phyloP scores from a whole-genome alignment of 371 early-diverging fungal genomes.

The Mortierella polycephala region DNA sequence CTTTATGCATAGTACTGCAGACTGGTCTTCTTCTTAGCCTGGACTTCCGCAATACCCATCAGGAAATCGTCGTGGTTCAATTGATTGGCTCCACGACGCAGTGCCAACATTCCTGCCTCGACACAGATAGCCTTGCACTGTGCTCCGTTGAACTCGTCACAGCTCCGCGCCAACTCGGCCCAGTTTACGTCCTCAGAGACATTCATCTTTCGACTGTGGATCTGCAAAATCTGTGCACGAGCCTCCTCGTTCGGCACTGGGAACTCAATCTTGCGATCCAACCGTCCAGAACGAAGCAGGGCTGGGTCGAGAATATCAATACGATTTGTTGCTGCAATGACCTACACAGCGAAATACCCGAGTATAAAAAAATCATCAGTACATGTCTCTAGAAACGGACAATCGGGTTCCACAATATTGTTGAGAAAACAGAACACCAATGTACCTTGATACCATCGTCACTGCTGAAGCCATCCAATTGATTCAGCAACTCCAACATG shows the following conservation, averaged over 20 bases:
- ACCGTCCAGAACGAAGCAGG: constrained; percentile 97
- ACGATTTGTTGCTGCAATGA: constrained; percentile 99
- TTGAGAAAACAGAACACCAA: too few relatives aligned
- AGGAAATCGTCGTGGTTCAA: constrained; percentile 99
- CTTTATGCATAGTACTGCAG: constrained; percentile 93
- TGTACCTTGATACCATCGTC: constrained; percentile 96
- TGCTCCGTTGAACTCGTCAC: constrained; percentile 99
- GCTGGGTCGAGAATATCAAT: constrained; percentile 99
- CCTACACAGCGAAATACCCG: constrained; percentile 53
- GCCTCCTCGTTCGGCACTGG: constrained; percentile 99
- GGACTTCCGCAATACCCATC: constrained; percentile 98
- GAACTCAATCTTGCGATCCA: constrained; percentile 99
- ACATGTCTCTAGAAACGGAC: too few relatives aligned
- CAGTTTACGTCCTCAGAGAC: constrained; percentile 97
- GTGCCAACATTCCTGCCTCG: constrained; percentile 99
- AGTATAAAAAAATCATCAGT: not conserved
- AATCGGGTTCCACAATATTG: too few relatives aligned
- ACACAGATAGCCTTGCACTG: constrained; percentile 99
- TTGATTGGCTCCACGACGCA: constrained; percentile 91
- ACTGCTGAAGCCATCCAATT: constrained; percentile 98
- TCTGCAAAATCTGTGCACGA: constrained; percentile 98
- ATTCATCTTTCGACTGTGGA: constrained; percentile 99
- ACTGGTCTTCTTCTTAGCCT: constrained; percentile 99
- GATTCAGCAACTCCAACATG: constrained; percentile 99
- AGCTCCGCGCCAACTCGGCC: constrained; percentile 97